These are phyloP conservation scores for Eutrema heterophyllum DNA, from an alignment of 345 rosid genomes.

Conservation along the genomic window DNA sequence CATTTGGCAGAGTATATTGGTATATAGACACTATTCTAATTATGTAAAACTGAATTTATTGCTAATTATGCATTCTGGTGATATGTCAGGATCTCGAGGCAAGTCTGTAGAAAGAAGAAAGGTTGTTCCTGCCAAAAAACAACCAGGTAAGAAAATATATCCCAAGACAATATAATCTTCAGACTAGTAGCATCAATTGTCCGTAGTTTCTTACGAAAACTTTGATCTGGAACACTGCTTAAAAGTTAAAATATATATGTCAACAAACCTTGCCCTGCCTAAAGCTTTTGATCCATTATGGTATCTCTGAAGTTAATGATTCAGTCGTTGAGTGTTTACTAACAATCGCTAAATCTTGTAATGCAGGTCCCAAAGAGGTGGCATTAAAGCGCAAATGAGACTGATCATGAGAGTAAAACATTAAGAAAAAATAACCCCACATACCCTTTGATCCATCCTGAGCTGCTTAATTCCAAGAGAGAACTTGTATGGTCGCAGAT, in stretches of 20 bases:
- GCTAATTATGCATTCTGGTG: not conserved
- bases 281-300: not conserved
- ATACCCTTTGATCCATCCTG: not conserved
- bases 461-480: not conserved
- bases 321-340: not conserved
- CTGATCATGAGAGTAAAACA: not conserved
- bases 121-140: conserved; percentile 23
- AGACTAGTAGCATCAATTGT: not conserved
- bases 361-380: conserved; percentile 22
- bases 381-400: conserved; percentile 14
- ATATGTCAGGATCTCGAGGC: conserved; percentile 23
- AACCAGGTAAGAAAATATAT: conserved; percentile 20
- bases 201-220: not conserved
- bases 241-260: too few relatives aligned
- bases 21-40: not conserved
- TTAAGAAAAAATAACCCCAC: not conserved
- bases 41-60: not conserved
- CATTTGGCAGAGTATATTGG: not conserved
- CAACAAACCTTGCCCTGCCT: too few relatives aligned
- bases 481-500: not conserved
- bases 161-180: not conserved
- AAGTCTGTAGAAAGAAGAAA: conserved; percentile 29
- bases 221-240: not conserved
- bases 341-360: not conserved
- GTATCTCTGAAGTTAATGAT: conserved; percentile 1